These are phyloP conservation scores for Ceratocystiopsis minuta DNA, from an alignment of 2,329 filamentous ascomycete genomes.

Conservation along the genomic window DNA sequence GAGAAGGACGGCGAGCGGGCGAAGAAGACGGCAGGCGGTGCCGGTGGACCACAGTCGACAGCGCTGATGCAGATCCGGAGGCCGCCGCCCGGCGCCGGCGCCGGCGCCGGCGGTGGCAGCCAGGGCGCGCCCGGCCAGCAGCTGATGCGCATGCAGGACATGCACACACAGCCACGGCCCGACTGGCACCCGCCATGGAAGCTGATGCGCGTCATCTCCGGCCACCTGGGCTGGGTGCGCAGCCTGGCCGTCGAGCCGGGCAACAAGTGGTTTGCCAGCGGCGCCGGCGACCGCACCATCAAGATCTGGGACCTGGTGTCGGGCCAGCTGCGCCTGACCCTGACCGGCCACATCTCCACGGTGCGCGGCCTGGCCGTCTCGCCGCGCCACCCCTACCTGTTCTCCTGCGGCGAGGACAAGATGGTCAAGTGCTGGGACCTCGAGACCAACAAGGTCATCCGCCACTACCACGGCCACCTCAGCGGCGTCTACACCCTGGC, in stretches of 20 bases:
- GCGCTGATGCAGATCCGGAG: slow-evolving; percentile 19
- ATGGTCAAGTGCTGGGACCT: slow-evolving; percentile 99
- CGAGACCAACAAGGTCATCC: slow-evolving; percentile 98
- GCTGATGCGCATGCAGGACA: slow-evolving; percentile 17
- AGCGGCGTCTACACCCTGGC: slow-evolving; percentile 88
- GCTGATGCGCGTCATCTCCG: slow-evolving; percentile 91
- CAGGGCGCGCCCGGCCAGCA: slow-evolving; percentile 17
- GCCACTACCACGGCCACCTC: slow-evolving; percentile 92
- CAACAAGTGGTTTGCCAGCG: slow-evolving; percentile 95
- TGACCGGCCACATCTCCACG: slow-evolving; percentile 89
- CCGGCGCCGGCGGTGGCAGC: slow-evolving; percentile 4
- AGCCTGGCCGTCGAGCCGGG: slow-evolving; percentile 80
- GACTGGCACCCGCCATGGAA: slow-evolving; percentile 99
- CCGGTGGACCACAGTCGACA: slow-evolving; percentile 13
- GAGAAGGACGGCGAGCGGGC: slow-evolving; percentile 17
- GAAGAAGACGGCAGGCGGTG: slow-evolving; percentile 10
- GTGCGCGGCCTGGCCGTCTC: slow-evolving; percentile 85
- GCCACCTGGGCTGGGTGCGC: slow-evolving; percentile 89
- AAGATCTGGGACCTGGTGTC: slow-evolving; percentile 97
- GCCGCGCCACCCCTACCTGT: slow-evolving; percentile 85
- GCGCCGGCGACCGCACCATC: slow-evolving; percentile 87
- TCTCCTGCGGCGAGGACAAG: slow-evolving; percentile 96
- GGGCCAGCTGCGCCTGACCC: slow-evolving; percentile 63
- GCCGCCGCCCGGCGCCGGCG: slow-evolving; percentile 8
- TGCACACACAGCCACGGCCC: slow-evolving; percentile 40